Base-by-base conservation (phyloP, 805 yeast genomes). In the Barnettozyma siamensis region DNA sequence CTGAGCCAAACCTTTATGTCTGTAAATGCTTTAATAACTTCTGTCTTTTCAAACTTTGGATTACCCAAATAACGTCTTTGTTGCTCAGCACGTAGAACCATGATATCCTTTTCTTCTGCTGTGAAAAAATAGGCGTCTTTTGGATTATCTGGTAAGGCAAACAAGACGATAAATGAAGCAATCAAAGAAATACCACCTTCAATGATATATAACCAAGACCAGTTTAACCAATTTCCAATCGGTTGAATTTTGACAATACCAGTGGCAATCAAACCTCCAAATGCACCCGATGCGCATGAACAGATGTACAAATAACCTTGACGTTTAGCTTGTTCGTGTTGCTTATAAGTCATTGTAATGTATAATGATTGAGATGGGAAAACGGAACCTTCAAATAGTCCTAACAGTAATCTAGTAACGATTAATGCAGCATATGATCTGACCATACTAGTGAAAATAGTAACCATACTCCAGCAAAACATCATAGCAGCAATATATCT, bases 201-300 rank as follows among this genome's bases (percentile, higher is more conserved):
- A 34, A 69, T 54, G 16, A 69, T 53, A 41, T 56, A 69, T 12
- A 69, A 49, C 59, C 65, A 67, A 38, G 65, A 48, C 67, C 69
- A 69, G 7, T 66, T 67, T 26, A 53, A 55, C 27, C 58, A 50
- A 8, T 35, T 24, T 11, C 49, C 56, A 5, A 48, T 46, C 4
- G 58, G 60, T 31, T 56, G 50, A 47, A 63, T 55, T 15, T 46
- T 45, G 24, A 52, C 33, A 32, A 71, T 59, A 23, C 67, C 74
- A 32, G 59, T 58, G 4, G 63, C 62, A 27, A 68, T 59, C 15
- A 66, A 55, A 8, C 77, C 76, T 20, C 72, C 70, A 48, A 72
- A 66, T 13, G 73, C 72, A 34, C 69, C 65, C 10, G 73, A 61
- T 33, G 69, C 44, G 20, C 67, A 67, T n/a, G 74, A 62, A 24